phyloP scores from a whole-genome alignment of 306 rosid species.

The Lathyrus aphaca region DNA sequence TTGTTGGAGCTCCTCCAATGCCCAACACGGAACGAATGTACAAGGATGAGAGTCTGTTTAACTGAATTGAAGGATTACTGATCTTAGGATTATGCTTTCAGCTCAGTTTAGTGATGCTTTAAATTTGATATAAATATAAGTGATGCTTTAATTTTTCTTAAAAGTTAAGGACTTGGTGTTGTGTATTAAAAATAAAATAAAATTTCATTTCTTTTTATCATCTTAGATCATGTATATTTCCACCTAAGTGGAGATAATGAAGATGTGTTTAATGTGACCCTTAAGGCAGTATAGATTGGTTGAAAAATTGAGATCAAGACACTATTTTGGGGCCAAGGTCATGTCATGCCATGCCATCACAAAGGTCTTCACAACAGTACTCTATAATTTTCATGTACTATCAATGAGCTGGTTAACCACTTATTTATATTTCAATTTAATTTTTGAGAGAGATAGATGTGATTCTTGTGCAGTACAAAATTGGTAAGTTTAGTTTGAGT shows the following conservation, averaged over 20 bases:
- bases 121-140: background rate
- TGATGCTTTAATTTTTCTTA: background rate
- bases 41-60: slow-evolving; percentile 35
- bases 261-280: slow-evolving; percentile 5
- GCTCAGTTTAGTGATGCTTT: slow-evolving; percentile 18
- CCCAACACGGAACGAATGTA: slow-evolving; percentile 9
- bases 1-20: slow-evolving; percentile 33
- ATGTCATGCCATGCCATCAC: background rate
- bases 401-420: background rate
- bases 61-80: slow-evolving; percentile 32
- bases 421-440: background rate
- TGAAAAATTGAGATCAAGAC: background rate
- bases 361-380: background rate
- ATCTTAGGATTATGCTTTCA: slow-evolving; percentile 32
- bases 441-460: background rate
- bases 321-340: slow-evolving; percentile 4
- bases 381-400: background rate
- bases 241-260: slow-evolving; percentile 22
- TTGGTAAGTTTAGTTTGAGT: background rate
- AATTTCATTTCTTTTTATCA: background rate
- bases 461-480: background rate
- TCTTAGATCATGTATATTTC: slow-evolving; percentile 24
- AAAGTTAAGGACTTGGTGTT: slow-evolving; percentile 34
- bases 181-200: background rate
- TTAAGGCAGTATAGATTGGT: background rate